Evolutionary conservation across 2,329 filamentous ascomycete species (phyloP).

Genomic region (Pyrenophora graminea): DNA sequence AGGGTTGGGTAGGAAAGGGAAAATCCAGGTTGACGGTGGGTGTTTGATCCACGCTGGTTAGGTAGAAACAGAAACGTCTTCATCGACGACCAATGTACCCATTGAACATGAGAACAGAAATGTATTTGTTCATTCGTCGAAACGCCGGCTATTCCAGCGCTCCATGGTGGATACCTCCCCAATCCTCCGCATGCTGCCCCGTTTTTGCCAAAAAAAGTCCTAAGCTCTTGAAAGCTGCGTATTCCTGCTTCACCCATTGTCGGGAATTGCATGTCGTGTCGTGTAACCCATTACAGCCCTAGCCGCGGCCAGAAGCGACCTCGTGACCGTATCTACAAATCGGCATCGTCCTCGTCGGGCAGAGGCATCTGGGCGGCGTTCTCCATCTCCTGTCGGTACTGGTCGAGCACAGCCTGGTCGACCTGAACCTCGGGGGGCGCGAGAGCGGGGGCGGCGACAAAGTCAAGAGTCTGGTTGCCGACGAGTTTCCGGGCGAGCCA

Average conservation of each 20-base stretch:
- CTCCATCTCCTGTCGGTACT: slow-evolving; percentile 89
- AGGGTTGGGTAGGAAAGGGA: no score
- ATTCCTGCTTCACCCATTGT: slow-evolving; percentile 23
- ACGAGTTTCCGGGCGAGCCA: slow-evolving; percentile 99
- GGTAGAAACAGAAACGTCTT: background rate
- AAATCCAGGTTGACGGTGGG: no score
- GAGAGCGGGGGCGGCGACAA: slow-evolving; percentile 92
- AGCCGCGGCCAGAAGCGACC: slow-evolving; percentile 22
- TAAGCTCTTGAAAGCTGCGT: slow-evolving; percentile 25
- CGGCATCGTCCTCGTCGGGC: slow-evolving; percentile 88
- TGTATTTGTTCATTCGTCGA: slow-evolving; percentile 35
- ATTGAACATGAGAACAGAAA: slow-evolving; percentile 22
- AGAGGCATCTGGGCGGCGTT: slow-evolving; percentile 80
- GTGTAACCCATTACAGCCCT: slow-evolving; percentile 35
- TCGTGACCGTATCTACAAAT: slow-evolving; percentile 52
- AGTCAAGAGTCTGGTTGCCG: slow-evolving; percentile 88
- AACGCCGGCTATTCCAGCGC: slow-evolving; percentile 42
- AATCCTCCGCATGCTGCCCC: slow-evolving; percentile 25
- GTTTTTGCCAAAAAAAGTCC: slow-evolving; percentile 37
- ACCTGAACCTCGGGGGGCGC: slow-evolving; percentile 91
- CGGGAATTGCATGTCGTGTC: slow-evolving; percentile 35
- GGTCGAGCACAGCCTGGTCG: slow-evolving; percentile 76
- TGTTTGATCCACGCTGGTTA: no score
- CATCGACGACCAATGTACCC: background rate
- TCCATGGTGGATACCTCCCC: slow-evolving; percentile 28